These are phyloP conservation scores for Astrocystis sublimbata DNA, from an alignment of 495 filamentous ascomycete genomes.

Conservation along the genomic window DNA sequence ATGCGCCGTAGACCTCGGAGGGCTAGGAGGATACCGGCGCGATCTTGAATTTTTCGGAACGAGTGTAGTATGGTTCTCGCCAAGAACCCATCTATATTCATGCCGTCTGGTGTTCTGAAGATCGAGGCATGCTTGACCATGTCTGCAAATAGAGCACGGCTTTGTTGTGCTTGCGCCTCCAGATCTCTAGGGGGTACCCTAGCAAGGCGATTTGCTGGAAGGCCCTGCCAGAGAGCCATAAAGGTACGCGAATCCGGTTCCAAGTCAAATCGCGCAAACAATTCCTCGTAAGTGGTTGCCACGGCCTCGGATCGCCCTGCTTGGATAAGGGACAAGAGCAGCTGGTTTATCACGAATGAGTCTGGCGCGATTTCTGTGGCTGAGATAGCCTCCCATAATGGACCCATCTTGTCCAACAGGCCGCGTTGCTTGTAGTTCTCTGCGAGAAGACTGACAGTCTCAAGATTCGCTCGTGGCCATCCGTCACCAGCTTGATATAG, in stretches of 20 bases:
- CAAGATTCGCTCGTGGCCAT: constrained; percentile 59
- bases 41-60: constrained; percentile 47
- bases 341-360: constrained; percentile 73
- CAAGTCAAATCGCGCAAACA: constrained; percentile 40
- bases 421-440: constrained; percentile 66
- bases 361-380: constrained; percentile 63
- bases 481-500: constrained; percentile 34
- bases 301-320: constrained; percentile 51
- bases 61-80: constrained; percentile 47
- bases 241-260: constrained; percentile 70
- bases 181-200: constrained; percentile 43
- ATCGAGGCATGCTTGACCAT: constrained; percentile 54
- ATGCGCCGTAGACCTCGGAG: constrained; percentile 54
- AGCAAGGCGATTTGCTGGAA: constrained; percentile 45
- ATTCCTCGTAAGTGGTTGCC: constrained; percentile 56
- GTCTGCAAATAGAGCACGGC: constrained; percentile 59
- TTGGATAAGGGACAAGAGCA: constrained; percentile 63
- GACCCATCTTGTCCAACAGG: constrained; percentile 54
- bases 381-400: constrained; percentile 58
- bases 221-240: constrained; percentile 60
- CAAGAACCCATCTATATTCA: constrained; percentile 33
- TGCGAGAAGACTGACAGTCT: constrained; percentile 76
- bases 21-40: constrained; percentile 60
- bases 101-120: constrained; percentile 28
- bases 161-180: constrained; percentile 49